phyloP scores from a whole-genome alignment of 805 yeast genomes.

The Wickerhamiella qilinensis region DNA sequence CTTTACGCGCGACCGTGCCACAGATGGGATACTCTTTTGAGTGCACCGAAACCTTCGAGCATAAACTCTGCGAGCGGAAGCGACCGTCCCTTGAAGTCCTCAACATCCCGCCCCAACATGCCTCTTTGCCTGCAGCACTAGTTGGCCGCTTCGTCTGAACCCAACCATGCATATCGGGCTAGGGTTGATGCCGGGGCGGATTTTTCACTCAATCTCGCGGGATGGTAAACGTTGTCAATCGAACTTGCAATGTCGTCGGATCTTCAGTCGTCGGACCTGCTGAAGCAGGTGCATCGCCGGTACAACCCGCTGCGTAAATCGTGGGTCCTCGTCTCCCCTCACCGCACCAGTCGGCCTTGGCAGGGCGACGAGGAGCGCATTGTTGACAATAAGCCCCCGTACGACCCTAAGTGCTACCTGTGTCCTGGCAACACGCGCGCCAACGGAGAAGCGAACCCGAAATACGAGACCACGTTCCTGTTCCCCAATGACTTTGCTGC shows the following conservation, averaged over 20 bases:
- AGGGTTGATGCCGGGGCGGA: too few relatives aligned
- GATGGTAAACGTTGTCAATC: too few relatives aligned
- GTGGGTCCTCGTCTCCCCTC: conserved; percentile 65
- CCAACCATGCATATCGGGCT: too few relatives aligned
- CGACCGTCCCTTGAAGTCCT: too few relatives aligned
- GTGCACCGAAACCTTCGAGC: too few relatives aligned
- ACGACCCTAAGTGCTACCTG: conserved; percentile 50
- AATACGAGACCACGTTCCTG: conserved; percentile 39
- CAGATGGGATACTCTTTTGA: too few relatives aligned
- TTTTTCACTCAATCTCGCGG: too few relatives aligned
- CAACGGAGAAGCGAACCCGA: conserved; percentile 41
- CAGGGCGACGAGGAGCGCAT: conserved; percentile 52
- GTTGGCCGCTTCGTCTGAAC: too few relatives aligned
- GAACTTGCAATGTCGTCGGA: background rate
- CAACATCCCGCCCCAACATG: too few relatives aligned
- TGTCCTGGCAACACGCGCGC: conserved; percentile 61
- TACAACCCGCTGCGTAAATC: conserved; percentile 50
- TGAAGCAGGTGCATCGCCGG: conserved; percentile 35
- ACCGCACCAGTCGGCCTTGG: conserved; percentile 67
- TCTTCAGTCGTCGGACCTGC: background rate
- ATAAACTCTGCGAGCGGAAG: too few relatives aligned
- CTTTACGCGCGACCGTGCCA: too few relatives aligned
- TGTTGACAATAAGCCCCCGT: conserved; percentile 30
- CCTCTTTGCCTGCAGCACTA: too few relatives aligned
- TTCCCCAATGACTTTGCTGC: conserved; percentile 62